phyloP scores from a whole-genome alignment of 2,329 filamentous ascomycete genomes.

The Periconia sp. region DNA sequence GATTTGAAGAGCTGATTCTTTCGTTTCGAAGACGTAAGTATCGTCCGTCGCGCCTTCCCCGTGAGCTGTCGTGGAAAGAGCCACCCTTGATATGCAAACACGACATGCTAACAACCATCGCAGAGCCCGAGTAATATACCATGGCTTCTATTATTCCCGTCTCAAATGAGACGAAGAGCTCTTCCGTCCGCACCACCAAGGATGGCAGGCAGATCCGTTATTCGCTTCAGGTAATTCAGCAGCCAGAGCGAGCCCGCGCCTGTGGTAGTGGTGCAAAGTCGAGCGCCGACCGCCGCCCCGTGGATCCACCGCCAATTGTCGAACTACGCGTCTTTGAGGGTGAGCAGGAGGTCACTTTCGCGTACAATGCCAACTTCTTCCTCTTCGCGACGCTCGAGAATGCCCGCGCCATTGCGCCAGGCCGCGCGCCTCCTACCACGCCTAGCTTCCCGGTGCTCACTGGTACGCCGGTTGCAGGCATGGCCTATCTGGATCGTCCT shows the following conservation, averaged over 20 bases:
- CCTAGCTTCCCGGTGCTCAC: conserved; percentile 84
- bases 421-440: conserved; percentile 70
- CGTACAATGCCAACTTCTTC: conserved; percentile 97
- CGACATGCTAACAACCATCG: conserved; percentile 18
- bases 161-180: conserved; percentile 63
- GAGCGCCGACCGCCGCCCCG: conserved; percentile 81
- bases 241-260: conserved; percentile 90
- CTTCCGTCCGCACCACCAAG: conserved; percentile 66
- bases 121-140: conserved; percentile 15
- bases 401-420: conserved; percentile 81
- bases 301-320: conserved; percentile 93
- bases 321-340: conserved; percentile 87
- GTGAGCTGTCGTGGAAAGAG: too few species aligned
- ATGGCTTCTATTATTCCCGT: conserved; percentile 55
- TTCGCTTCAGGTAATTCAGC: conserved; percentile 83
- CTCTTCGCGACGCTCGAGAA: conserved; percentile 88
- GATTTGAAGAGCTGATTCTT: too few species aligned
- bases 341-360: conserved; percentile 73
- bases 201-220: conserved; percentile 82
- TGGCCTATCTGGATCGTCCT: conserved; percentile 93
- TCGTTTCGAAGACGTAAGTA: too few species aligned
- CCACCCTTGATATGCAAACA: too few species aligned
- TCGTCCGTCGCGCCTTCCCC: too few species aligned
- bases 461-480: conserved; percentile 91
- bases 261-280: conserved; percentile 94